Evolutionary conservation across 169 alveolate genomes (phyloP), one percentile per base, ranked within the genome.

Genomic region (Plasmodium ovale): DNA sequence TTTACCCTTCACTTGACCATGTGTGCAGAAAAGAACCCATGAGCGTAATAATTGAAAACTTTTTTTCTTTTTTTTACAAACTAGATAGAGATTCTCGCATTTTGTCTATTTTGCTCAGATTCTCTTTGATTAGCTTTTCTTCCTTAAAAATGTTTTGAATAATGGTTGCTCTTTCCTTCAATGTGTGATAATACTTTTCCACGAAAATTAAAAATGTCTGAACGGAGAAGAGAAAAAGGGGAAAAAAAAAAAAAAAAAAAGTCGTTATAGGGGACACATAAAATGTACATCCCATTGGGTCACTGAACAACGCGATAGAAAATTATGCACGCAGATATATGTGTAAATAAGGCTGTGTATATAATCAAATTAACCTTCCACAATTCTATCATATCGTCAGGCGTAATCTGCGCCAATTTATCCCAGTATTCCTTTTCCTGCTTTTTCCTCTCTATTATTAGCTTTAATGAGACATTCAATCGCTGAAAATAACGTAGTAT

Each of bases 101-200:
- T 74, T 54, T 21, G 49, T 42, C 19, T 25, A 74, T 74, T 74
- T 59, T 74, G 27, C 23, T 74, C 64, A 60, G 4, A 44, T 74
- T 42, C 21, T 51, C 74, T 59, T 74, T 74, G 23, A 74, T 64
- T 21, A 59, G 27, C 16, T 58, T 74, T 39, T 74, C 88, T 35
- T 74, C 88, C 9, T 25, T n/a, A 59, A 74, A 74, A 58, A 74
- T 59, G 44, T 59, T 74, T 64, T 74, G 74, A 39, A 74, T 62
- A 64, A 74, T 74, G 14, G 65, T 59, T 59, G 88, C 88, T 74
- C 88, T 74, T 60, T 74, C 88, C 58, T 74, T 74, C 31, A 74
- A 64, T 53, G 60, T 59, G 42, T 59, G 73, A 42, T 74, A 74
- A 51, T 74, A 74, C 64, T 74, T 44, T 44, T 74, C 88, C 12